Evolutionary conservation across 345 rosid genomes (phyloP), one percentile per base, ranked within the genome.

Genomic region (Heritiera littoralis): DNA sequence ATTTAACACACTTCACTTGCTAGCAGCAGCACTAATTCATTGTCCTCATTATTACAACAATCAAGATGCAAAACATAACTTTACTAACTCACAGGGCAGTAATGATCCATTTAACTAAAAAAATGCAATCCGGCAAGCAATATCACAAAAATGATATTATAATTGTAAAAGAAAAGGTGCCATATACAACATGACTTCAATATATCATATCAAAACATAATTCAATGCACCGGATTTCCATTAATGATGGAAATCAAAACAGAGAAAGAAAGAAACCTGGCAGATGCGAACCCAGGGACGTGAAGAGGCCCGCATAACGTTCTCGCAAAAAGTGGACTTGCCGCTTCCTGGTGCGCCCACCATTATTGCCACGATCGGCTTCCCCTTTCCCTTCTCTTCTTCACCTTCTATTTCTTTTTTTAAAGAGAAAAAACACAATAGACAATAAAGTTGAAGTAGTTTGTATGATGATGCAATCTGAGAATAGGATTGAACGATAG

Each of bases 301-400:
- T 3, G 83, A 78, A 38, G 97, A 84, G 68, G 89, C 88, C 13
- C 85, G 76, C 82, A 92, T 85, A 8, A 92, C 91, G 80, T 81
- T 75, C 30, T 96, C 95, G 72, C 97, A 89, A 81, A 96, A 92
- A 38, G 98, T 92, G 81, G 99, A 92, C 83, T 96, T 96, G 30
- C 98, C 99, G 80, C 99, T 96, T 11, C 97, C 98, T 6, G 98
- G 99, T 0, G 98, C 90, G 18, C 98, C 98, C 18, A 91, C 86
- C 77, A 94, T 77, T 45, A 96, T 18, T 75, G 85, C 86, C 71
- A 90, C 80, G 32, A 89, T 80, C 60, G 59, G 85, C 78, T 87
- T 90, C 78, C 79, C 83, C 77, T 86, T 88, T 79, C 75, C 77
- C 59, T 86, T 85, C 83, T 83, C 88, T 79, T 80, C 82, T 85